Evolutionary conservation across 169 alveolate species (phyloP).

Genomic region (Amoebophrya sp.): DNA sequence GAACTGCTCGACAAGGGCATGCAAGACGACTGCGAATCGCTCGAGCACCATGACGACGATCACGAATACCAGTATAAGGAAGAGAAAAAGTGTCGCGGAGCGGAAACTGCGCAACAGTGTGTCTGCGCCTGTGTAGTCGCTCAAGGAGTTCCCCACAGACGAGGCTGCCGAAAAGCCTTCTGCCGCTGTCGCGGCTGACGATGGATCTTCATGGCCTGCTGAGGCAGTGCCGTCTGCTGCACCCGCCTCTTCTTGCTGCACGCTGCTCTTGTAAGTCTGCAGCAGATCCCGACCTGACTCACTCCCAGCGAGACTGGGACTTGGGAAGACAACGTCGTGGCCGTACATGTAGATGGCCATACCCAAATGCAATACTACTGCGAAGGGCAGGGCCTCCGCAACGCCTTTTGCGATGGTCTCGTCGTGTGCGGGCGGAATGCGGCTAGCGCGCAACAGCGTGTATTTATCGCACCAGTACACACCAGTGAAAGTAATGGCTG

Average conservation of each 20-base stretch:
- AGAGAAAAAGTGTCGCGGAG: neutral
- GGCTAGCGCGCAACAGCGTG: neutral
- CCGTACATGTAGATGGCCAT: conserved; percentile 9
- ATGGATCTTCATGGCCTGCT: too few species aligned
- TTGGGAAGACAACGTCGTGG: neutral
- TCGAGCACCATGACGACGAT: neutral
- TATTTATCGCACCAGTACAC: neutral
- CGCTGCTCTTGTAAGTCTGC: too few species aligned
- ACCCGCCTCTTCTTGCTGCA: neutral
- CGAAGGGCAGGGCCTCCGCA: conserved; percentile 12
- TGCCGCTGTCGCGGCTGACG: neutral
- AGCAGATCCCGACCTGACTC: too few species aligned
- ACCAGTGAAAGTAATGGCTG: neutral
- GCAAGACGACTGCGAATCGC: neutral
- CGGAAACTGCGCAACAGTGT: neutral
- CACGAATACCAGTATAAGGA: neutral
- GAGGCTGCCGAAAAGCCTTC: neutral
- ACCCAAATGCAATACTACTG: neutral
- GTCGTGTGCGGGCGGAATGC: conserved; percentile 20
- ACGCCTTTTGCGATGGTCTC: conserved; percentile 24
- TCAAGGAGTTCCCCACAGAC: neutral
- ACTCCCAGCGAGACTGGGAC: neutral
- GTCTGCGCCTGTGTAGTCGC: neutral
- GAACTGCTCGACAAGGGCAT: neutral
- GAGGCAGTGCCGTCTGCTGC: neutral